Conservation (phyloP, 2,329 filamentous ascomycete species). For the Arthrobotrys megalospora region DNA sequence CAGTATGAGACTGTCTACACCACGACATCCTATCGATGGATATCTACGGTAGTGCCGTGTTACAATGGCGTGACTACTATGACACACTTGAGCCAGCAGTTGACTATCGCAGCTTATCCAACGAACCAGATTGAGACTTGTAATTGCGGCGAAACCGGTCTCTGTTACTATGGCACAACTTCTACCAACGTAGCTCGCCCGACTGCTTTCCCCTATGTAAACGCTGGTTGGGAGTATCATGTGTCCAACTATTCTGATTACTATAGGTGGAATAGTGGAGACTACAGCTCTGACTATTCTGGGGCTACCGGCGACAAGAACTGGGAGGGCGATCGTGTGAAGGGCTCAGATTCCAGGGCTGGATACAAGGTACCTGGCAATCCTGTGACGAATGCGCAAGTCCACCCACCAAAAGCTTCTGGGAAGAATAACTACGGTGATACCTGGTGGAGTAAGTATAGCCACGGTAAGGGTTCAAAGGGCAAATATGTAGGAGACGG, state of each 20-base stretch:
- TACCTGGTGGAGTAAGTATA: no score
- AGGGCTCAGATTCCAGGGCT: background rate
- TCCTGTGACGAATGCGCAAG: no score
- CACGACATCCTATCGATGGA: slow-evolving; percentile 42
- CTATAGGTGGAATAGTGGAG: slow-evolving; percentile 43
- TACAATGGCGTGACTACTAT: slow-evolving; percentile 37
- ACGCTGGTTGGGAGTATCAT: slow-evolving; percentile 50
- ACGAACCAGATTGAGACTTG: slow-evolving; percentile 52
- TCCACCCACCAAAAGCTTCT: no score
- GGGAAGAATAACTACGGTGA: no score
- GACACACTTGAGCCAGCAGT: slow-evolving; percentile 23
- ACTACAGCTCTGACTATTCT: slow-evolving; percentile 45
- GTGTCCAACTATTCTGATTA: slow-evolving; percentile 46
- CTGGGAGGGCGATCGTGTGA: slow-evolving; percentile 2
- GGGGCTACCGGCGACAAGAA: background rate
- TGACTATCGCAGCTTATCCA: slow-evolving; percentile 47
- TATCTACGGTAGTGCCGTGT: slow-evolving; percentile 46
- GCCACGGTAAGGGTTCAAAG: no score
- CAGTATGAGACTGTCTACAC: slow-evolving; percentile 42
- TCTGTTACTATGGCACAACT: slow-evolving; percentile 43
- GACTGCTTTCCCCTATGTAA: slow-evolving; percentile 50
- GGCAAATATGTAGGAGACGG: slow-evolving; percentile 21
- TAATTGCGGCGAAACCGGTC: slow-evolving; percentile 24
- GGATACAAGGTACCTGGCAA: no score
- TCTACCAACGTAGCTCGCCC: slow-evolving; percentile 37